Evolutionary conservation across 2,329 filamentous ascomycete species (phyloP).

Genomic region (Pseudogymnoascus sp.): DNA sequence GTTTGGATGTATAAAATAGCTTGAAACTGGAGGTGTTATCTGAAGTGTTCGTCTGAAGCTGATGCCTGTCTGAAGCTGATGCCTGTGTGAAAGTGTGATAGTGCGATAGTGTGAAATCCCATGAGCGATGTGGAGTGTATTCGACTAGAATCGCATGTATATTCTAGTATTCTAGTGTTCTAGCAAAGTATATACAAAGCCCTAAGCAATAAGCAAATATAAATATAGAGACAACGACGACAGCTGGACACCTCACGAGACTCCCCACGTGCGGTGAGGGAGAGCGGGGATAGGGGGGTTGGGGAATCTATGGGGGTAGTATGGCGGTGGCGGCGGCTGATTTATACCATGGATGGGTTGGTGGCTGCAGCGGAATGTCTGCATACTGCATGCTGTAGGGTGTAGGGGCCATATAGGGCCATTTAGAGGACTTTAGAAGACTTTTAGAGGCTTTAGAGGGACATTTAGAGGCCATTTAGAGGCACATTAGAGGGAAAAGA

Average conservation of each 20-base stretch:
- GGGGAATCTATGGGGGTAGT: not conserved
- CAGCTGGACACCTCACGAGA: not conserved
- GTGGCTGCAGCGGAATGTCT: not conserved
- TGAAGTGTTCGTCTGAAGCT: not conserved
- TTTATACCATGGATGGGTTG: not conserved
- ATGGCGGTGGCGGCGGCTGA: not conserved
- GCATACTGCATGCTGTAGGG: not conserved
- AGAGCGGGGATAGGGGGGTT: not conserved
- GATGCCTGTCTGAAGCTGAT: not conserved
- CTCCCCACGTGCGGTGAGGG: not conserved
- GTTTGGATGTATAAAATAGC: not conserved
- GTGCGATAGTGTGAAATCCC: not conserved
- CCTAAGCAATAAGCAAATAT: constrained; percentile 1
- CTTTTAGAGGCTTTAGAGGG: no score
- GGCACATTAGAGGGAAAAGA: no score
- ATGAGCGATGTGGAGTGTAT: not conserved
- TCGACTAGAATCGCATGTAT: not conserved
- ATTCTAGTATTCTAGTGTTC: not conserved
- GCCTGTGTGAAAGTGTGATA: no score
- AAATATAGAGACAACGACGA: not conserved
- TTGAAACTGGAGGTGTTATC: not conserved
- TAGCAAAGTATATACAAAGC: not conserved
- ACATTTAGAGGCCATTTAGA: no score
- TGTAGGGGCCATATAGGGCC: not conserved
- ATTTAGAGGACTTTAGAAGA: no score